Evolutionary conservation across 164 flowering plant species (phyloP), one percentile per base, ranked within the genome.

Genomic region (Berberis thunbergii): DNA sequence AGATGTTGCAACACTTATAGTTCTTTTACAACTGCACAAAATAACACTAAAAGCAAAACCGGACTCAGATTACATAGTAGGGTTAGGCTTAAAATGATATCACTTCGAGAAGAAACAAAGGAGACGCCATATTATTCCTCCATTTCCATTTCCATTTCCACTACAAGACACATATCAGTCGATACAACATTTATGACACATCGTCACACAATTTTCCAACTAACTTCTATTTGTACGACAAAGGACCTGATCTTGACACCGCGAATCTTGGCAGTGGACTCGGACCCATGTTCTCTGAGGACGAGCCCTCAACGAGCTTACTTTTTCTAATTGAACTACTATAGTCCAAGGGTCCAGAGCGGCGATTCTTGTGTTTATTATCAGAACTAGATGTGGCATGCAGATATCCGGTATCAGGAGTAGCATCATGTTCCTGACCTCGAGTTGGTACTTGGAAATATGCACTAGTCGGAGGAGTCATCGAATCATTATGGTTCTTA

Each of bases 231-330:
- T 87, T 91, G 75, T 91, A 88, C 7, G 77, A 75, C 65, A 95
- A 64, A 12, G 99, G 99, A 64, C 99, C 99, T 52, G 99, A 95
- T 52, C 99, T 88, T 10, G 99, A 95, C 13, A 86, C 97, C 1
- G 94, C 94, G 73, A 88, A 94, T 77, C 96, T 86, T 6, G 97
- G 97, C 71, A 95, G 60, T 6, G 99, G 97, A 68, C 97, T 95
- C 13, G 90, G 97, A 59, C 97, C 96, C 1, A 74, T 82, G 75
- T 88, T 84, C 1, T 82, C 84, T 5, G 97, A 91, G 60, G 81
- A 67, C 49, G 99, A 84, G 52, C 97, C 95, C 73, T 90, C 95
- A 6, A 49, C 76, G 43, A 56, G 67, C 73, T 85, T 94, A 43
- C 71, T 75, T 72, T 86, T 91, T 13, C 86, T 80, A 76, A 80